Evolutionary conservation across 441 rosid genomes (phyloP).

Genomic region (Adansonia grandidieri): DNA sequence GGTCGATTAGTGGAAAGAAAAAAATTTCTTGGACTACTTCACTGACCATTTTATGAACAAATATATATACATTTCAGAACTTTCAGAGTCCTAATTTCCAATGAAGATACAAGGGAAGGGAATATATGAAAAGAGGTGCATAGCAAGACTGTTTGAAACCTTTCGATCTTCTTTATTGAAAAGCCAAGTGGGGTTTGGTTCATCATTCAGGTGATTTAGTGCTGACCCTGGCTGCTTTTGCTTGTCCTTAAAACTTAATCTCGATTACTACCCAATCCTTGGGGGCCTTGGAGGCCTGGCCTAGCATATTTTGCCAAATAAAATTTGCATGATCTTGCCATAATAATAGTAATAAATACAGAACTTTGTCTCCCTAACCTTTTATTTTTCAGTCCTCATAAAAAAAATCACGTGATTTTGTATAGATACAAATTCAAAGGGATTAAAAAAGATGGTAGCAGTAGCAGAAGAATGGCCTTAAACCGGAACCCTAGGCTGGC

Average conservation of each 20-base stretch:
- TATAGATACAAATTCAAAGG: conserved; percentile 17
- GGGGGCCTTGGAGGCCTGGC: not conserved
- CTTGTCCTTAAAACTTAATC: conserved; percentile 1
- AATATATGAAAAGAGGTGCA: conserved; percentile 9
- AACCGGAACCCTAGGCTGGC: conserved; percentile 10
- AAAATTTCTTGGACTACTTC: not conserved
- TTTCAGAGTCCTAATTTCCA: conserved; percentile 13
- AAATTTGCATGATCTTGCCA: not conserved
- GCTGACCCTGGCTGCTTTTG: conserved; percentile 8
- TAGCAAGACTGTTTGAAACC: not conserved
- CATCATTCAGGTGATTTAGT: conserved; percentile 18
- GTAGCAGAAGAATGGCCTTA: conserved; percentile 16
- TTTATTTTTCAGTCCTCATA: not conserved
- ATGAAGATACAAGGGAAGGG: conserved; percentile 13
- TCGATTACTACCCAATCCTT: not conserved
- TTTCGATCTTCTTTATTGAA: not conserved
- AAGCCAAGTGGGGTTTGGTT: conserved; percentile 21
- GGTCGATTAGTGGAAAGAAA: not conserved
- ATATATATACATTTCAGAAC: not conserved
- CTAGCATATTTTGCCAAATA: not conserved
- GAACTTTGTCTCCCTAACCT: not conserved
- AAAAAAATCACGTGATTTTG: conserved; percentile 16
- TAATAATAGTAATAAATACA: not conserved
- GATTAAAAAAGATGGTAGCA: conserved; percentile 17
- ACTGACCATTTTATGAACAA: not conserved